Evolutionary conservation across 176 grass and related monocot genomes (phyloP).

Genomic region (Carex myosuroides): DNA sequence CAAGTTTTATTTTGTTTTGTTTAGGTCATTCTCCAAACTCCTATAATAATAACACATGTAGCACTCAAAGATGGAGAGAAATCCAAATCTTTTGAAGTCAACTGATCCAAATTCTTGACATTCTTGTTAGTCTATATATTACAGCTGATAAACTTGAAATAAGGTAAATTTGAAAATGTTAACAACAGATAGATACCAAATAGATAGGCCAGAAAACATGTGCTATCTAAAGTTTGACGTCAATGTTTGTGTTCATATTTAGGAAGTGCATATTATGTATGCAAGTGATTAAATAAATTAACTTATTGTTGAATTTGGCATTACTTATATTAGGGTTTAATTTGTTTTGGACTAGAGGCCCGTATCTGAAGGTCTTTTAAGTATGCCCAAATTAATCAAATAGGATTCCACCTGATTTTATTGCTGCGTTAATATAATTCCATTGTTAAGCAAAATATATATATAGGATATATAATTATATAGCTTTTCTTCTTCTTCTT

Average conservation of each 20-base stretch:
- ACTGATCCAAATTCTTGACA: constrained; percentile 16
- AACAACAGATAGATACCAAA: not conserved
- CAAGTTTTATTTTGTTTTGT: constrained; percentile 18
- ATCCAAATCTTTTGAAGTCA: constrained; percentile 2
- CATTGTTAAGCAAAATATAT: not conserved
- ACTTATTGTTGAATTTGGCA: not conserved
- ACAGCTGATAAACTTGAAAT: not conserved
- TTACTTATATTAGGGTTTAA: not conserved
- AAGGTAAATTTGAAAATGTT: not conserved
- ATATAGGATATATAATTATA: not conserved
- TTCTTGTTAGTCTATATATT: not conserved
- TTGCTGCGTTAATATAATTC: not conserved
- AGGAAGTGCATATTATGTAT: not conserved
- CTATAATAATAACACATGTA: constrained; percentile 16
- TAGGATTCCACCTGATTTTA: not conserved
- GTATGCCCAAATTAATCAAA: not conserved
- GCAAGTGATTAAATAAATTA: not conserved
- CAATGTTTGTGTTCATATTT: constrained; percentile 2
- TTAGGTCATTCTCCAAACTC: constrained; percentile 1
- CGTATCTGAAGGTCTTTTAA: not conserved
- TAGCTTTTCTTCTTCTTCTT: too few relatives aligned
- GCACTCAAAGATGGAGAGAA: not conserved
- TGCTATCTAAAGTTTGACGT: not conserved
- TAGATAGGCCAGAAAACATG: not conserved
- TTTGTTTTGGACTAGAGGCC: not conserved